A percentile compares a stretch with the other conserved stretches of the same genome.
Evolutionary conservation across 768 basidiomycete genomes (phyloP).

Genomic region (Leucosporidium creatinivorum): DNA sequence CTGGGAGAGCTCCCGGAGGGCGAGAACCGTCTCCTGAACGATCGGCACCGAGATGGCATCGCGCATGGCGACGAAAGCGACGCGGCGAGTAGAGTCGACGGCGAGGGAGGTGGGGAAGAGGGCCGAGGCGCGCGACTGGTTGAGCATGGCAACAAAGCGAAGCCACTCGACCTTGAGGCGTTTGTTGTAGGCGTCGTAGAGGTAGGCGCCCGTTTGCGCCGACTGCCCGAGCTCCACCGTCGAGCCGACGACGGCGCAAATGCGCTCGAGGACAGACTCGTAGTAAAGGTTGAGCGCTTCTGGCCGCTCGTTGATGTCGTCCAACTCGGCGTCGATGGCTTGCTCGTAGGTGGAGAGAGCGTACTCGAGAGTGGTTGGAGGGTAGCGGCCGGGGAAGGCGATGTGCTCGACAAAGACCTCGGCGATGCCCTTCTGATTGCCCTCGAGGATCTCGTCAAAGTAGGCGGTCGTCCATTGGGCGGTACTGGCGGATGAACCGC

Average conservation of each 20-base stretch:
- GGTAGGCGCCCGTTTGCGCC: conserved; percentile 68
- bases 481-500: conserved; percentile 20
- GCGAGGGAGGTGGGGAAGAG: conserved; percentile 25
- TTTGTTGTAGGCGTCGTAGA: conserved; percentile 72
- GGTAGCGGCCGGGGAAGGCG: conserved; percentile 82
- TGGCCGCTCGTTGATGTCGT: conserved; percentile 39
- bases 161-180: conserved; percentile 90
- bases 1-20: not conserved
- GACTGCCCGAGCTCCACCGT: conserved; percentile 67
- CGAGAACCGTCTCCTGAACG: conserved; percentile 13
- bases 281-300: conserved; percentile 57
- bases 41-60: conserved; percentile 24
- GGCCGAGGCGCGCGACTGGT: conserved; percentile 19
- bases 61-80: conserved; percentile 21
- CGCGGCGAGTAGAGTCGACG: conserved; percentile 9
- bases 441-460: conserved; percentile 71
- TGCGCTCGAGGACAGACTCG: conserved; percentile 61
- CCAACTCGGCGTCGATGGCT: conserved; percentile 53
- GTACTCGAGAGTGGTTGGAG: conserved; percentile 66
- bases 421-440: conserved; percentile 54
- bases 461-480: conserved; percentile 59
- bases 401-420: conserved; percentile 74
- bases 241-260: conserved; percentile 77
- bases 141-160: conserved; percentile 66
- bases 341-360: conserved; percentile 78